Conservation (phyloP, 495 filamentous ascomycete species). For the Podospora conica region DNA sequence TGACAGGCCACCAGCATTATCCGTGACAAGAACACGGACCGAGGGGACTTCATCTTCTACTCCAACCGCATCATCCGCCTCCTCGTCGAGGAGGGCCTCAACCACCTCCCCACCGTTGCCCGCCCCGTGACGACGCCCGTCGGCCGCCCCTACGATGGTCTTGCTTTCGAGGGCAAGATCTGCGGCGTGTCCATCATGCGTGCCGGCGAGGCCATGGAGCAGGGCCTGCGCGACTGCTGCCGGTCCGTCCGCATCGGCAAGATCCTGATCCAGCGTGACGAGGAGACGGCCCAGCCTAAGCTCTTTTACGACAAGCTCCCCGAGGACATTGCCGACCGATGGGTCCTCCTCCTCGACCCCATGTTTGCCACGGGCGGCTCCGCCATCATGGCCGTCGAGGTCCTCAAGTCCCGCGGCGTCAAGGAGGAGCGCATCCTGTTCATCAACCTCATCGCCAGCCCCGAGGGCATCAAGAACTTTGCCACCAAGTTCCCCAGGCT, state of each 20-base stretch:
- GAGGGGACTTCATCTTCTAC: slow-evolving; percentile 98
- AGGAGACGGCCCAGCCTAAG: slow-evolving; percentile 85
- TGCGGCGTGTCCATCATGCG: slow-evolving; percentile 98
- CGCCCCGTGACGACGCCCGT: slow-evolving; percentile 87
- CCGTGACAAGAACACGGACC: slow-evolving; percentile 76
- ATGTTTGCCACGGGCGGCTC: slow-evolving; percentile 99
- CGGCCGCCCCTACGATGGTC: slow-evolving; percentile 79
- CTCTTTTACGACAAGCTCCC: slow-evolving; percentile 97
- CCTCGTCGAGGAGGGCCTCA: slow-evolving; percentile 95
- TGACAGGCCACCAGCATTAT: slow-evolving; percentile 65
- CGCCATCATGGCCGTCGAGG: slow-evolving; percentile 92
- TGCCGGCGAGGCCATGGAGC: slow-evolving; percentile 97
- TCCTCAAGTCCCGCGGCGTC: slow-evolving; percentile 80
- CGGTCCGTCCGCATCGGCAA: slow-evolving; percentile 94
- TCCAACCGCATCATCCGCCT: slow-evolving; percentile 97
- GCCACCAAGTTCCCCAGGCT: slow-evolving; percentile 87
- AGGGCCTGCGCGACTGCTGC: slow-evolving; percentile 93
- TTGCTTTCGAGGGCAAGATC: slow-evolving; percentile 95
- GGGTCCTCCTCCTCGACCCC: slow-evolving; percentile 92
- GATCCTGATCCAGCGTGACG: slow-evolving; percentile 94
- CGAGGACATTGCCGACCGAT: slow-evolving; percentile 82
- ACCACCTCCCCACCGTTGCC: slow-evolving; percentile 87
- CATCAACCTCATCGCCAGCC: slow-evolving; percentile 92
- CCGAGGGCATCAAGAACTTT: slow-evolving; percentile 84
- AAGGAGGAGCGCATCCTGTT: slow-evolving; percentile 94